phyloP scores from a whole-genome alignment of 192 early-diverging fungal genomes.

The Anaeromyces robustus region DNA sequence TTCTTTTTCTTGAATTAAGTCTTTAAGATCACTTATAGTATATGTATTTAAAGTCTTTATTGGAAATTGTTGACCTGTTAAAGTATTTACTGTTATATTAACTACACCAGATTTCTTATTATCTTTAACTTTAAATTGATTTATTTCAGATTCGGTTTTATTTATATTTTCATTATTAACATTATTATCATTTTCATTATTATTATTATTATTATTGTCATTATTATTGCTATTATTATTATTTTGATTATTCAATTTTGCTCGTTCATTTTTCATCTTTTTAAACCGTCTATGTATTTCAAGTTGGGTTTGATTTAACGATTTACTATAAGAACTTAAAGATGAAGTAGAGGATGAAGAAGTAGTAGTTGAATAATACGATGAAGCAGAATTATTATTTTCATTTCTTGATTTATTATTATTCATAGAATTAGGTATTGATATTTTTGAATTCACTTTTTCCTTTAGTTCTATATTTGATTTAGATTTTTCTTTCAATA shows the following conservation, averaged over 20 bases:
- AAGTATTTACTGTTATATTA: neutral
- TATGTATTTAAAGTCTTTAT: neutral
- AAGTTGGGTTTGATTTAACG: neutral
- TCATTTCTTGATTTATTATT: neutral
- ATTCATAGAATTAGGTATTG: neutral
- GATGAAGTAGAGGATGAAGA: neutral
- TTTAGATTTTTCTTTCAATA: neutral
- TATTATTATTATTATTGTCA: neutral
- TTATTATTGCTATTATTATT: neutral
- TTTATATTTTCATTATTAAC: neutral
- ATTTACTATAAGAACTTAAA: neutral
- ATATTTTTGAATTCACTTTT: neutral
- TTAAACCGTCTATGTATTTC: neutral
- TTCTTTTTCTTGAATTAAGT: neutral
- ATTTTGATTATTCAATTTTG: no score
- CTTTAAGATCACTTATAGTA: neutral
- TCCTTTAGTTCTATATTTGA: neutral
- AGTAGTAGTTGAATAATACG: neutral
- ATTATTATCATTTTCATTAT: no score
- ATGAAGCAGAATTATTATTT: neutral
- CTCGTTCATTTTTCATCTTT: neutral
- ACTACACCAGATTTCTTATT: neutral
- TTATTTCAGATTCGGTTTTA: no score
- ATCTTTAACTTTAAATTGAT: neutral
- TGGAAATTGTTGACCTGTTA: neutral